Evolutionary conservation across 2,329 filamentous ascomycete species (phyloP).

Genomic region (Colletotrichum nymphaeae): DNA sequence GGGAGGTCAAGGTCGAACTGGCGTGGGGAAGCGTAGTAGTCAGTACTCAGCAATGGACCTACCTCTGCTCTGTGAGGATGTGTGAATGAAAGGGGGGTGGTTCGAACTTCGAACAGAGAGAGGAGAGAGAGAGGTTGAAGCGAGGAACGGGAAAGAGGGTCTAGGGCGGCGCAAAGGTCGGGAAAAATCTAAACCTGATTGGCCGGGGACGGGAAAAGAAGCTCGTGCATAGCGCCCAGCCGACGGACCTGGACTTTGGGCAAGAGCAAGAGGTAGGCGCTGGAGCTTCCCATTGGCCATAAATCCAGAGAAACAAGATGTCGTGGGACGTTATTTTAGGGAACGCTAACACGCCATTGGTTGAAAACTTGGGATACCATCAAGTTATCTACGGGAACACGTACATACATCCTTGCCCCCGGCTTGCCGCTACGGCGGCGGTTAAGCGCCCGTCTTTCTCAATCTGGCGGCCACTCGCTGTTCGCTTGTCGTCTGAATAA

Average conservation of each 20-base stretch:
- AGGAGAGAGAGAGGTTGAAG: slow-evolving; percentile 1
- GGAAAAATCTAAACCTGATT: slow-evolving; percentile 10
- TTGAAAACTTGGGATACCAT: slow-evolving; percentile 8
- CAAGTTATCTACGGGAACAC: background rate
- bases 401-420: too few relatives aligned
- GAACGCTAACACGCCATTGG: slow-evolving; percentile 43
- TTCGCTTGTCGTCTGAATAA: slow-evolving; percentile 30
- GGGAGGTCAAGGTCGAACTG: background rate
- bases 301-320: slow-evolving; percentile 38
- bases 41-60: background rate
- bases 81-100: background rate
- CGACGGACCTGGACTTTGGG: background rate
- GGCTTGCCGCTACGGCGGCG: slow-evolving; percentile 6
- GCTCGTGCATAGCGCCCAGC: slow-evolving; percentile 28
- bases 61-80: background rate
- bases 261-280: background rate
- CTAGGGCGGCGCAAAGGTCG: slow-evolving; percentile 30
- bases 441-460: slow-evolving; percentile 34
- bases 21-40: slow-evolving; percentile 8
- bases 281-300: slow-evolving; percentile 42
- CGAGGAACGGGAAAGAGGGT: slow-evolving; percentile 2
- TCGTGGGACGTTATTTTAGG: slow-evolving; percentile 42
- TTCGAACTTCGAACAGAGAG: background rate
- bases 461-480: slow-evolving; percentile 22
- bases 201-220: background rate